These are phyloP conservation scores for Suhomyces bribrorum DNA, from an alignment of 1,139 yeast genomes.

Conservation along the genomic window DNA sequence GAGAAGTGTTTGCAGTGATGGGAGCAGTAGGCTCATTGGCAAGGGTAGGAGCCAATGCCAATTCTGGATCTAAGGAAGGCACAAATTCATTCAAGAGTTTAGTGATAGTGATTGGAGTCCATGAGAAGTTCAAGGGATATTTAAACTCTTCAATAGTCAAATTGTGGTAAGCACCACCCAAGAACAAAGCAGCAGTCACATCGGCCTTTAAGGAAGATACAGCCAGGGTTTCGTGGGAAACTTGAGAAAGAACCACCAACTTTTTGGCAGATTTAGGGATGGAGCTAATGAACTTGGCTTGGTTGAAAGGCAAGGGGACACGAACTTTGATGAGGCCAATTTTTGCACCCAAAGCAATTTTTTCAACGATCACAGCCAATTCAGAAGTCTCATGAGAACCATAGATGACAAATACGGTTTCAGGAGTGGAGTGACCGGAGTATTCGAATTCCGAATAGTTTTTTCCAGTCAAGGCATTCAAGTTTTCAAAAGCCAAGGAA, in stretches of 20 bases:
- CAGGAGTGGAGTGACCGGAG: conserved; percentile 60
- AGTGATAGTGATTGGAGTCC: conserved; percentile 59
- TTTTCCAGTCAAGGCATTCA: conserved; percentile 62
- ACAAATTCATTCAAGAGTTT: conserved; percentile 50
- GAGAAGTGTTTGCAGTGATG: conserved; percentile 43
- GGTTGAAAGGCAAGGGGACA: conserved; percentile 76
- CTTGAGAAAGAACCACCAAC: conserved; percentile 67
- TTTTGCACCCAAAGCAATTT: conserved; percentile 31
- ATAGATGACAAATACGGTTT: conserved; percentile 72
- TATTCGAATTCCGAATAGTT: conserved; percentile 70
- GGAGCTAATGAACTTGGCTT: conserved; percentile 54
- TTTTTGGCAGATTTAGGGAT: conserved; percentile 62
- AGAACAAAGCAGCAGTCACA: conserved; percentile 70
- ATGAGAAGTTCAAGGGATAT: conserved; percentile 52
- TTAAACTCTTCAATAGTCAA: conserved; percentile 51
- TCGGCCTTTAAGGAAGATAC: conserved; percentile 61
- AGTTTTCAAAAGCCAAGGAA: conserved; percentile 43
- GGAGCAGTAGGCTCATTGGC: conserved; percentile 5
- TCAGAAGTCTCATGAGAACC: conserved; percentile 70
- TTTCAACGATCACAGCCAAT: conserved; percentile 47
- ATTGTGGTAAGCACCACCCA: conserved; percentile 45
- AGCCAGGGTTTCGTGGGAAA: conserved; percentile 27
- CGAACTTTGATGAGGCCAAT: conserved; percentile 74
- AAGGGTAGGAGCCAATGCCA: conserved; percentile 15
- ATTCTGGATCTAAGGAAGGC: conserved; percentile 33